phyloP scores from a whole-genome alignment of 2,329 filamentous ascomycete species.

The Penicillium sp. region DNA sequence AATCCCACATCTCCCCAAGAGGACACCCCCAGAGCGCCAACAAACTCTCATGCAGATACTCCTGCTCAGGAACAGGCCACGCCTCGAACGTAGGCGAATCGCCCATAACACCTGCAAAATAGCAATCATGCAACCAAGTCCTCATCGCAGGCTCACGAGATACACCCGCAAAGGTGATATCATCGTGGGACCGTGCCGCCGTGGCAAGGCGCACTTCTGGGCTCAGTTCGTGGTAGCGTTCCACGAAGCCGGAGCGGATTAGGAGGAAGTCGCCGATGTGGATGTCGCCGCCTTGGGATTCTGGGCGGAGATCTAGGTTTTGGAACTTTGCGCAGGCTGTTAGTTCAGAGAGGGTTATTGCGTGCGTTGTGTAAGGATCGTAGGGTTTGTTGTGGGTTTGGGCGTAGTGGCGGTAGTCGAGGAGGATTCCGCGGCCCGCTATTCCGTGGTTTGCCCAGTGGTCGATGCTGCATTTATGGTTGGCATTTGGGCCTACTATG shows the following conservation, averaged over 20 bases:
- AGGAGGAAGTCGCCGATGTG: slow-evolving; percentile 66
- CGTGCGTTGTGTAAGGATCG: slow-evolving; percentile 54
- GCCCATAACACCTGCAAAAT: slow-evolving; percentile 66
- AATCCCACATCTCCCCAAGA: slow-evolving; percentile 49
- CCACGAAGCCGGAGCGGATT: slow-evolving; percentile 63
- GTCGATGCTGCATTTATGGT: slow-evolving; percentile 45
- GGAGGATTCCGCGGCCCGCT: slow-evolving; percentile 43
- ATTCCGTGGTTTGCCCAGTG: slow-evolving; percentile 45
- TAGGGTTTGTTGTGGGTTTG: slow-evolving; percentile 53
- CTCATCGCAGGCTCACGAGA: slow-evolving; percentile 57
- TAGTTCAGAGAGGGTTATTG: slow-evolving; percentile 58
- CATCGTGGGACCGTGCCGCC: slow-evolving; percentile 30
- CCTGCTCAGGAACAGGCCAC: slow-evolving; percentile 51
- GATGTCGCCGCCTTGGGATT: slow-evolving; percentile 56
- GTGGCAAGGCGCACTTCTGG: slow-evolving; percentile 34
- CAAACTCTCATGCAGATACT: slow-evolving; percentile 43
- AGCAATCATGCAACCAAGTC: slow-evolving; percentile 69
- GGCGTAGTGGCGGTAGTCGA: slow-evolving; percentile 49
- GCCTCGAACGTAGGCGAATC: slow-evolving; percentile 66
- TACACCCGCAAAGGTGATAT: slow-evolving; percentile 51
- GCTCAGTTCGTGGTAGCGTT: slow-evolving; percentile 55
- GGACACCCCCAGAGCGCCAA: slow-evolving; percentile 48
- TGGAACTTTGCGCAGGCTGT: slow-evolving; percentile 61
- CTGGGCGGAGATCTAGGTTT: slow-evolving; percentile 61
- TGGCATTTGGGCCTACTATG: slow-evolving; percentile 34